These are phyloP conservation scores for Aquilaria yunnanensis DNA, from an alignment of 345 rosid species.

Conservation along the genomic window DNA sequence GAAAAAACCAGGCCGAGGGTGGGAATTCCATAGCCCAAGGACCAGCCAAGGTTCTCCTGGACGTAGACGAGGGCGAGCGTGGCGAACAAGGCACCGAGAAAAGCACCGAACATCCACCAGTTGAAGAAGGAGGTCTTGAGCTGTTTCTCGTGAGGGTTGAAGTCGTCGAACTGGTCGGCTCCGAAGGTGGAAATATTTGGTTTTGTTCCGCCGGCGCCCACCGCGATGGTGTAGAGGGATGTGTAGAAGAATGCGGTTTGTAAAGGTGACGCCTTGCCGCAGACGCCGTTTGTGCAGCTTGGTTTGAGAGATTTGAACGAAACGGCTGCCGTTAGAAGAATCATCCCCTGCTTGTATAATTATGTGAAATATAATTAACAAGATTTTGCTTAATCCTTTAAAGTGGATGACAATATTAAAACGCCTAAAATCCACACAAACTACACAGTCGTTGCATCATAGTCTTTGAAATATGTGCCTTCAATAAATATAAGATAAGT, in stretches of 20 bases:
- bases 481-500: not conserved
- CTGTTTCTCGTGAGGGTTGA: slow-evolving; percentile 42
- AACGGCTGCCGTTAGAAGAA: slow-evolving; percentile 65
- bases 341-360: slow-evolving; percentile 63
- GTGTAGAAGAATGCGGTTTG: slow-evolving; percentile 67
- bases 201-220: slow-evolving; percentile 89
- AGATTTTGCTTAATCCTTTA: no score
- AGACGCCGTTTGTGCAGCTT: slow-evolving; percentile 50
- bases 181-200: slow-evolving; percentile 95
- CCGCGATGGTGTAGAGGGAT: slow-evolving; percentile 69
- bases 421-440: not conserved
- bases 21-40: slow-evolving; percentile 82
- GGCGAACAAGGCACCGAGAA: slow-evolving; percentile 69
- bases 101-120: slow-evolving; percentile 96
- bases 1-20: slow-evolving; percentile 66
- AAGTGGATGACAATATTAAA: not conserved
- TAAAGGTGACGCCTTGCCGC: slow-evolving; percentile 63
- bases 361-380: not conserved
- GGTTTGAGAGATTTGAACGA: slow-evolving; percentile 64
- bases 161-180: slow-evolving; percentile 92
- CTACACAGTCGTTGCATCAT: not conserved
- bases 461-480: not conserved
- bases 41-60: slow-evolving; percentile 91
- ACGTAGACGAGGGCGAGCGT: slow-evolving; percentile 80
- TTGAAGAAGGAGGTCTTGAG: slow-evolving; percentile 85